Evolutionary conservation across 2,329 filamentous ascomycete genomes (phyloP), one percentile per base, ranked within the genome.

Genomic region (Colletotrichum sublineola): DNA sequence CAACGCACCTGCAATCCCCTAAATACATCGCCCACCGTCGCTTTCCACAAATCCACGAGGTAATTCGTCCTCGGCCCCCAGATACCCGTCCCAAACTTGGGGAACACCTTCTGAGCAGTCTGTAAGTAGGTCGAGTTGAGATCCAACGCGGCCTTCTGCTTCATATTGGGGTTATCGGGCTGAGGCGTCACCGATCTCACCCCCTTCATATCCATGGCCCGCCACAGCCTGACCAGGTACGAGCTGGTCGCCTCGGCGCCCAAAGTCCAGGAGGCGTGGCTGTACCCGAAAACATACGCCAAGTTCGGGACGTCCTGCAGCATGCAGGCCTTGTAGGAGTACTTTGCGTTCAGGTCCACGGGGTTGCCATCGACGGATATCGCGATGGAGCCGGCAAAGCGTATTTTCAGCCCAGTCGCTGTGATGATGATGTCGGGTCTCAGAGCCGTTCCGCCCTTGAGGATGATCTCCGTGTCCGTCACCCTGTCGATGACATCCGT

Each of bases 401-500:
- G 79, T 55, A 92, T 79, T 64, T 86, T 86, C 2, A 92, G 83
- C 0, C 91, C 91, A 0, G 91, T 93, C 0, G 91, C 91, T 0
- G 90, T 91, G 66, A 93, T 82, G 74, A 93, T 91, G 68, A 89
- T 84, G 75, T 93, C 91, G 0, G 90, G 86, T 15, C 85, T 78
- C 0, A 93, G 77, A 0, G 73, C 81, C 76, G 81, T 77, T 3
- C 86, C 84, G 2, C 82, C 82, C 11, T 81, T 74, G 36, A 89
- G 83, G 53, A 79, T 76, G 9, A 91, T 83, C 33, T 82, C 81
- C 1, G 79, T 76, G 1, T 80, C 75, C 0, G 86, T 87, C 8
- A 88, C 81, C 0, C 77, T 82, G 44, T 82, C 79, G 74, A 91
- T 88, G 11, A 73, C 75, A 36, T 81, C 86, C 0, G 87, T 88